Conservation (phyloP, 139 green algal genomes). For the Zygnema circumcarinatum region DNA sequence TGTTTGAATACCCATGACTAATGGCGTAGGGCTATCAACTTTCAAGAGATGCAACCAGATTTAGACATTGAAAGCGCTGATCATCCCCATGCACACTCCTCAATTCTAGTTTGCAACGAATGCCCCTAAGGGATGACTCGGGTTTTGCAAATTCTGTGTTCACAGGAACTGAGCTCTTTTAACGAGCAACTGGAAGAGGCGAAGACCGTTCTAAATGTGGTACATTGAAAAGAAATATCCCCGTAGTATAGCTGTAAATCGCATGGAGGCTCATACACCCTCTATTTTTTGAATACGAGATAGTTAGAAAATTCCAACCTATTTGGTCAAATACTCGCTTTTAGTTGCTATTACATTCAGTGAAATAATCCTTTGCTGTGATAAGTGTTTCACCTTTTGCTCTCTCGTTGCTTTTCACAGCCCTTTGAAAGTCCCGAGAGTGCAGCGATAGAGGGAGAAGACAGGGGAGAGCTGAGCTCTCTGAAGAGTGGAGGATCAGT, state of each 20-base stretch:
- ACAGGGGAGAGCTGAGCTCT: neutral
- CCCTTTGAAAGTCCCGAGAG: too few relatives aligned
- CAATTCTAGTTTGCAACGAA: neutral
- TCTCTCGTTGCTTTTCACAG: too few relatives aligned
- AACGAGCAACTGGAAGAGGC: conserved; percentile 29
- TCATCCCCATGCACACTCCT: conserved; percentile 1
- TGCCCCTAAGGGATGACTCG: neutral
- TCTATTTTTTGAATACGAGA: neutral
- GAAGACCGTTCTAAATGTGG: neutral
- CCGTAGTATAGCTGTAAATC: neutral
- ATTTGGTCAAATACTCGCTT: neutral
- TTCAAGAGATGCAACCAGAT: neutral
- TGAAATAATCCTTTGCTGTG: neutral
- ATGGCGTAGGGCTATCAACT: neutral
- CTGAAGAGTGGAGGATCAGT: neutral
- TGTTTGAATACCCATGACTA: neutral
- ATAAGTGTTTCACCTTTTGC: neutral
- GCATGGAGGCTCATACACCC: neutral
- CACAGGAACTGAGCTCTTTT: conserved; percentile 26
- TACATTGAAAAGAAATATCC: conserved; percentile 11
- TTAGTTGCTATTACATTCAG: neutral
- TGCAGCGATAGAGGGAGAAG: neutral
- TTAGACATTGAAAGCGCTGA: neutral
- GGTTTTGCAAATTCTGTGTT: conserved; percentile 63
- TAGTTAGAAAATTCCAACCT: too few relatives aligned